Percentiles rank a stretch among this genome's conserved stretches.
Conservation (phyloP, 139 green algal species). For the Chlamydomonas sp. region DNA sequence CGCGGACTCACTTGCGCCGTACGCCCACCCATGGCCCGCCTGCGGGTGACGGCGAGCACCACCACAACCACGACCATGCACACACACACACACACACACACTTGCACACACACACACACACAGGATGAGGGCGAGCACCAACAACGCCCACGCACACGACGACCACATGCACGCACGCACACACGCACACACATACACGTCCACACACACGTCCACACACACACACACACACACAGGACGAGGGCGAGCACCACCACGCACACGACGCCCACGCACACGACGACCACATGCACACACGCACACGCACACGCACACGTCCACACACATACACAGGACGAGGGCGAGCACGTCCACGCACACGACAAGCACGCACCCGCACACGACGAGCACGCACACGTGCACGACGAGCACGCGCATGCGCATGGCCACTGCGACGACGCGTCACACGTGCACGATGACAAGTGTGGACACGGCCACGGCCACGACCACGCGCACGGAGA, state of each 20-base stretch:
- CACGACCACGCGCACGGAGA: constrained; percentile 17
- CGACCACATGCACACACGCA: not conserved
- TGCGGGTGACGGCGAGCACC: not conserved
- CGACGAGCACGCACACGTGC: not conserved
- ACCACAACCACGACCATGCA: no score
- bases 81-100: constrained; percentile 2
- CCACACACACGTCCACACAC: no score
- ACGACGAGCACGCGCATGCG: constrained; percentile 4
- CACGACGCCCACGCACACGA: constrained; percentile 11
- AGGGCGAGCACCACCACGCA: not conserved
- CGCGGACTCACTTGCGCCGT: not conserved
- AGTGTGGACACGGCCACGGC: constrained; percentile 16
- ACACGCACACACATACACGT: not conserved
- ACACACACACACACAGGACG: not conserved
- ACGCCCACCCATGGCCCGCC: no score
- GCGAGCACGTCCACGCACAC: not conserved
- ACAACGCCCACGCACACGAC: not conserved
- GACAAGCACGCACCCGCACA: not conserved
- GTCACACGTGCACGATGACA: constrained; percentile 6
- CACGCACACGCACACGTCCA: not conserved
- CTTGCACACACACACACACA: not conserved
- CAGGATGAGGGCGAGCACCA: no score
- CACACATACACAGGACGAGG: not conserved
- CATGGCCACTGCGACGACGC: not conserved
- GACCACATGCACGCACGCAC: not conserved